Percentiles rank a stretch among this genome's conserved stretches.
These are phyloP conservation scores for Noccaea bulbosa DNA, from an alignment of 345 rosid genomes.

Conservation along the genomic window DNA sequence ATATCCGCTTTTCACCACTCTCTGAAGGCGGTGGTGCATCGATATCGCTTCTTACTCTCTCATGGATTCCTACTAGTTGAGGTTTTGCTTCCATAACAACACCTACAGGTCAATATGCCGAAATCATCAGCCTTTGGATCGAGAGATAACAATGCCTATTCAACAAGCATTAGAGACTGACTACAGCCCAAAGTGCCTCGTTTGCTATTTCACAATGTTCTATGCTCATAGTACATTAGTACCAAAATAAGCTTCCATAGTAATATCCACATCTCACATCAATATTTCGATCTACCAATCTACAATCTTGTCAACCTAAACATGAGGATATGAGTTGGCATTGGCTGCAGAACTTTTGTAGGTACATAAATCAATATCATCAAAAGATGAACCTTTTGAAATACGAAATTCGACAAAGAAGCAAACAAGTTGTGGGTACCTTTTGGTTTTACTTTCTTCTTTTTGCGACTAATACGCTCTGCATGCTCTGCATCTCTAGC, in stretches of 20 bases:
- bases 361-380: background rate
- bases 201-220: background rate
- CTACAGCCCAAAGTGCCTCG: background rate
- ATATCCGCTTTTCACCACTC: constrained; percentile 59
- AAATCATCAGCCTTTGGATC: constrained; percentile 20
- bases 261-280: background rate
- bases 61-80: constrained; percentile 84
- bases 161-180: background rate
- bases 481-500: constrained; percentile 55
- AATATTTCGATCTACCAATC: constrained; percentile 5
- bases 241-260: constrained; percentile 1
- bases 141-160: background rate
- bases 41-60: constrained; percentile 83
- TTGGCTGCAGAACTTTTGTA: background rate
- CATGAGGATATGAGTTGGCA: background rate
- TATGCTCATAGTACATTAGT: background rate
- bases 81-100: constrained; percentile 82
- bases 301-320: background rate
- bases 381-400: constrained; percentile 5
- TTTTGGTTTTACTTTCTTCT: constrained; percentile 67
- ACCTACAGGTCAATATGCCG: constrained; percentile 49
- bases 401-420: background rate
- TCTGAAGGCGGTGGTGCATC: constrained; percentile 59
- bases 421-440: constrained; percentile 48
- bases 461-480: constrained; percentile 56